Evolutionary conservation across 2,329 filamentous ascomycete genomes (phyloP).

Genomic region (Cladophialophora yegresii): DNA sequence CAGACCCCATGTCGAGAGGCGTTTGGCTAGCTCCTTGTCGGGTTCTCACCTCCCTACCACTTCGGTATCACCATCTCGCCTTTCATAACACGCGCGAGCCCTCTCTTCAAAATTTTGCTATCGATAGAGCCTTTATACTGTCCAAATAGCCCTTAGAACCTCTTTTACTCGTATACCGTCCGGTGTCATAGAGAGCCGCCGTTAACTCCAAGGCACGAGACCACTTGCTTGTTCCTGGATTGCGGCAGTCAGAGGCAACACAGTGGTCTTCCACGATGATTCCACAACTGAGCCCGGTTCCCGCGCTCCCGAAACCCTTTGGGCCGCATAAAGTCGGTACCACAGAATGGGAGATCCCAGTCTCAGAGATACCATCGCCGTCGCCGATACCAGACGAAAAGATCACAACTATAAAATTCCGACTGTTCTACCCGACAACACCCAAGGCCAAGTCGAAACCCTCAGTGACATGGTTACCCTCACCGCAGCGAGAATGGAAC

Average conservation of each 20-base stretch:
- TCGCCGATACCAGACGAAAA: conserved; percentile 58
- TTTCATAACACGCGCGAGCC: conserved; percentile 6
- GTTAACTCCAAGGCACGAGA: conserved; percentile 17
- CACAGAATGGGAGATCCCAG: conserved; percentile 76
- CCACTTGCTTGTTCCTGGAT: conserved; percentile 18
- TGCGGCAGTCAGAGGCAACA: neutral
- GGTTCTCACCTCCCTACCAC: neutral
- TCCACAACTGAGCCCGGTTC: conserved; percentile 55
- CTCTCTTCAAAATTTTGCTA: conserved; percentile 8
- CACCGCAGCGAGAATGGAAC: conserved; percentile 72
- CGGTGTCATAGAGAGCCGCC: neutral
- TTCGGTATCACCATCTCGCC: neutral
- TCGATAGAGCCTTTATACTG: conserved; percentile 7
- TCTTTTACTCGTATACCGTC: conserved; percentile 2
- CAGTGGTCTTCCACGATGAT: conserved; percentile 25
- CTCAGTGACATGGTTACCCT: conserved; percentile 73
- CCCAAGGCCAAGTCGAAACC: conserved; percentile 47
- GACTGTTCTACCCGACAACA: conserved; percentile 75
- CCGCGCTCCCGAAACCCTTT: conserved; percentile 71
- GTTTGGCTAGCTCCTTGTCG: conserved; percentile 8
- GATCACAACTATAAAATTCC: conserved; percentile 74
- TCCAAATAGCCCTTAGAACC: conserved; percentile 6
- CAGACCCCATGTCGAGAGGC: conserved; percentile 14
- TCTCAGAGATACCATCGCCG: conserved; percentile 51
- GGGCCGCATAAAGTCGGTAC: conserved; percentile 79